Evolutionary conservation across 164 flowering plant genomes (phyloP).

Genomic region (Stephania cephalantha): DNA sequence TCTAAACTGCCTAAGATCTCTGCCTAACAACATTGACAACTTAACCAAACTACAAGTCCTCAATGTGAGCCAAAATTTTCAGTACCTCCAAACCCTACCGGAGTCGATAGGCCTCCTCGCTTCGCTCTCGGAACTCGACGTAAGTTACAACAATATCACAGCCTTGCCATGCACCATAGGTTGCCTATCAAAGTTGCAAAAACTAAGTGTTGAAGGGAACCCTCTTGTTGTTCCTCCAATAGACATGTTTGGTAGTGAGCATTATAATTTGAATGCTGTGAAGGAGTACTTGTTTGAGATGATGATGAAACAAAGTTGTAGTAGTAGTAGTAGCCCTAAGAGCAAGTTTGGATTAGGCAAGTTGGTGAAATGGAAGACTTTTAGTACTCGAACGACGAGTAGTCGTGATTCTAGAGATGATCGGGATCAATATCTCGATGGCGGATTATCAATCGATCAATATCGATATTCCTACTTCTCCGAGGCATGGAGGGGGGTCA

Average conservation of each 20-base stretch:
- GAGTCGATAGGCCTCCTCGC: slow-evolving; percentile 78
- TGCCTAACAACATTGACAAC: slow-evolving; percentile 81
- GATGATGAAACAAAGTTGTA: slow-evolving; percentile 27
- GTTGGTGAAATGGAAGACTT: slow-evolving; percentile 48
- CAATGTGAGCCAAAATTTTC: slow-evolving; percentile 91
- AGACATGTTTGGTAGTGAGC: slow-evolving; percentile 36
- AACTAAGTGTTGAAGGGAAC: slow-evolving; percentile 73
- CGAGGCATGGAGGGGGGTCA: slow-evolving; percentile 31
- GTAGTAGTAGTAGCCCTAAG: slow-evolving; percentile 23
- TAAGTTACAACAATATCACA: slow-evolving; percentile 72
- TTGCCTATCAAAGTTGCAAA: slow-evolving; percentile 55
- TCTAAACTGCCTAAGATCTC: slow-evolving; percentile 68
- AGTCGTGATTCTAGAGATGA: slow-evolving; percentile 15
- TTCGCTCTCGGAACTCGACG: slow-evolving; percentile 69
- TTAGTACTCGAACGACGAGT: slow-evolving; percentile 13
- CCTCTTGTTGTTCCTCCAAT: slow-evolving; percentile 70
- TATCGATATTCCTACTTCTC: slow-evolving; percentile 56
- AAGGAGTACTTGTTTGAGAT: slow-evolving; percentile 53
- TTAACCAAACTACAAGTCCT: slow-evolving; percentile 62
- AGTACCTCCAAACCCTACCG: slow-evolving; percentile 55
- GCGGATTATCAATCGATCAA: slow-evolving; percentile 47
- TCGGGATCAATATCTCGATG: slow-evolving; percentile 35
- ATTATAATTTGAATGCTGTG: slow-evolving; percentile 46
- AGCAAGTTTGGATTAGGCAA: slow-evolving; percentile 56
- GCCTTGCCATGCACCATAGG: slow-evolving; percentile 65